Percentiles rank a stretch among this genome's conserved stretches.
These are phyloP conservation scores for Aspergillus nomiae DNA, from an alignment of 2,329 filamentous ascomycete genomes.

Conservation along the genomic window DNA sequence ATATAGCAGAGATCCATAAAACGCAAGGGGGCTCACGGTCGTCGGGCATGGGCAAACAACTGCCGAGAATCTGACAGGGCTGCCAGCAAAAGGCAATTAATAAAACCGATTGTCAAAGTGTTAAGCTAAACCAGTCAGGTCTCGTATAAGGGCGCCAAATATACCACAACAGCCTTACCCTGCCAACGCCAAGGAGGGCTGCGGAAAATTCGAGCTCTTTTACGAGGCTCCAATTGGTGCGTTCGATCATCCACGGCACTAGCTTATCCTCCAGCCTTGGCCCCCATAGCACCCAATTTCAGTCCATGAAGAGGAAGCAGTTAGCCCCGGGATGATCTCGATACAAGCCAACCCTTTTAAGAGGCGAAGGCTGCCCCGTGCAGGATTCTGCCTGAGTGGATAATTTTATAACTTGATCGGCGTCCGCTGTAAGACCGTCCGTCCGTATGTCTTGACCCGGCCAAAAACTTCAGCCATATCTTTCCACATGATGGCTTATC, in stretches of 20 bases:
- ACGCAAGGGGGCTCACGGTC: neutral
- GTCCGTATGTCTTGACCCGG: neutral
- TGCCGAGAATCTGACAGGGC: neutral
- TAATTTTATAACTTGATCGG: neutral
- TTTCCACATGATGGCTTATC: neutral
- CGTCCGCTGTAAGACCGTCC: neutral
- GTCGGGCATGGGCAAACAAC: neutral
- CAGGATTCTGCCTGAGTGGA: neutral
- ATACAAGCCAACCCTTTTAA: neutral
- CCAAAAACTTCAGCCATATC: neutral
- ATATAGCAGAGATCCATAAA: neutral
- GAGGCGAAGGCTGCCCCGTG: neutral
- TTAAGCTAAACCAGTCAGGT: neutral
- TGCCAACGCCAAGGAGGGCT: neutral
- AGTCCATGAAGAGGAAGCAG: neutral
- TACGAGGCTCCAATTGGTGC: neutral
- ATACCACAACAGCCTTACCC: neutral
- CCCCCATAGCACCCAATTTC: neutral
- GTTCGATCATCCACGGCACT: neutral
- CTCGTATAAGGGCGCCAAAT: neutral
- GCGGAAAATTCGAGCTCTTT: neutral
- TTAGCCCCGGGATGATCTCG: neutral
- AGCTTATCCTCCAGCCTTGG: neutral
- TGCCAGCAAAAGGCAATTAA: neutral
- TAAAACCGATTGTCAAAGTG: neutral